A percentile compares a stretch with the other conserved stretches of the same genome.
Conservation (phyloP, 495 filamentous ascomycete species). For the Lasiosphaeris hirsuta region DNA sequence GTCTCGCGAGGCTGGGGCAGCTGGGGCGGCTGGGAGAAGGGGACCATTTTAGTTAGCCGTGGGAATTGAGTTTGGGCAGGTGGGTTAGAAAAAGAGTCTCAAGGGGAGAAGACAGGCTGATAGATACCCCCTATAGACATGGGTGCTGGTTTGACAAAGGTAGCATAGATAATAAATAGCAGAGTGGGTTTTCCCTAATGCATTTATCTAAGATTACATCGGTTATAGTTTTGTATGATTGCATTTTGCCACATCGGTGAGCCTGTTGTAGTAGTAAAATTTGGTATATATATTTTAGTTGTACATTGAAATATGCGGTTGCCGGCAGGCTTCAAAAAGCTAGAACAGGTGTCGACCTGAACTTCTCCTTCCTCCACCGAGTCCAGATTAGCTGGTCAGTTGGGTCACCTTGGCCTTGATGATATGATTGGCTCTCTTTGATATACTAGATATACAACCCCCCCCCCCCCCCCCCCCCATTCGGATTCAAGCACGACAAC, state of each 20-base stretch:
- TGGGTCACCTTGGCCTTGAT: background rate
- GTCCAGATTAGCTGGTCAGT: background rate
- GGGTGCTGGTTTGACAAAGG: background rate
- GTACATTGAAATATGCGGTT: background rate
- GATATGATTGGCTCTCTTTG: background rate
- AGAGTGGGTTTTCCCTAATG: too few relatives aligned
- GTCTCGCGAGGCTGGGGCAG: constrained; percentile 42
- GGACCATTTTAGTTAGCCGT: constrained; percentile 46
- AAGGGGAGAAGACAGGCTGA: too few relatives aligned
- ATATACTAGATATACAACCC: constrained; percentile 6
- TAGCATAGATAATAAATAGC: background rate
- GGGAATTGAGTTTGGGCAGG: background rate
- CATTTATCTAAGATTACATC: too few relatives aligned
- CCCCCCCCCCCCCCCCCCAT: background rate
- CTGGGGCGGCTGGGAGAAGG: constrained; percentile 42
- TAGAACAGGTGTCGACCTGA: too few relatives aligned
- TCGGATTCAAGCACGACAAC: background rate
- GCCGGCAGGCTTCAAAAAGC: too few relatives aligned
- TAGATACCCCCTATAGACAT: background rate
- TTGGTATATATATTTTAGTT: constrained; percentile 4
- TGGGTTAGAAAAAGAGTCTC: background rate
- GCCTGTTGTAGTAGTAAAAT: too few relatives aligned
- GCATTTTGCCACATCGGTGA: too few relatives aligned
- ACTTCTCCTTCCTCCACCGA: background rate
- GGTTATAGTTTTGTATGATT: too few relatives aligned